Evolutionary conservation across 2,329 filamentous ascomycete species (phyloP), one percentile per base, ranked within the genome.

Genomic region (Periconia sp.): DNA sequence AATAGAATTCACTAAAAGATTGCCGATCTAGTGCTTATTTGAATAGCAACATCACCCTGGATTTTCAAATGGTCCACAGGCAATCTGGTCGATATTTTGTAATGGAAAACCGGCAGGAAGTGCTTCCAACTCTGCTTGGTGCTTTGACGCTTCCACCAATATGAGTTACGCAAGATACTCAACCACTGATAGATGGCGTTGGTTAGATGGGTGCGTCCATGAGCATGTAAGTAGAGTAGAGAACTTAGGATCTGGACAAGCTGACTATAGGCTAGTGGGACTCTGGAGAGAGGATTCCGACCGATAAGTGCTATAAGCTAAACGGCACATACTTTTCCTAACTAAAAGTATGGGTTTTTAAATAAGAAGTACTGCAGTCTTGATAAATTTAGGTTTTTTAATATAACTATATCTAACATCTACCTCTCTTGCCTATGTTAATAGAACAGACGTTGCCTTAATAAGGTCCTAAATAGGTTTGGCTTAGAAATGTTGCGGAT

Each of bases 261-360:
- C 41, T 43, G n/a, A 43, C 22, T 16, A 19, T 19, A 15, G 12
- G 19, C 2, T 21, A 65, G 59, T 65, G 61, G 61, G 61, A 65
- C 29, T 51, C 57, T 36, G 52, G 52, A 11, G 61, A 63, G 49
- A 42, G 22, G 4, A 59, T 56, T 22, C 58, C 57, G 11, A 31
- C 36, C 16, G 51, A 51, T 7, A 51, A 49, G 25, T 54, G 51
- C 26, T 50, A 48, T 23, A 54, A 54, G 35, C 25, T 51, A 23
- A 45, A 47, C 17, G 42, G 15, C 10, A 52, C 48, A 10, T 21
- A 42, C 3, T 12, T 26, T 15, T 21, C 16, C 12, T 42, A 23
- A 22, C 15, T 23, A 15, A 15, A 7, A 30, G 13, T 30, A n/a
- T n/a, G n/a, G n/a, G 23, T n/a, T n/a, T n/a, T n/a, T n/a, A n/a